Percentiles rank a stretch among this genome's conserved stretches.
Conservation (phyloP, 2,329 filamentous ascomycete genomes). For the Magnaporthiopsis poae region DNA sequence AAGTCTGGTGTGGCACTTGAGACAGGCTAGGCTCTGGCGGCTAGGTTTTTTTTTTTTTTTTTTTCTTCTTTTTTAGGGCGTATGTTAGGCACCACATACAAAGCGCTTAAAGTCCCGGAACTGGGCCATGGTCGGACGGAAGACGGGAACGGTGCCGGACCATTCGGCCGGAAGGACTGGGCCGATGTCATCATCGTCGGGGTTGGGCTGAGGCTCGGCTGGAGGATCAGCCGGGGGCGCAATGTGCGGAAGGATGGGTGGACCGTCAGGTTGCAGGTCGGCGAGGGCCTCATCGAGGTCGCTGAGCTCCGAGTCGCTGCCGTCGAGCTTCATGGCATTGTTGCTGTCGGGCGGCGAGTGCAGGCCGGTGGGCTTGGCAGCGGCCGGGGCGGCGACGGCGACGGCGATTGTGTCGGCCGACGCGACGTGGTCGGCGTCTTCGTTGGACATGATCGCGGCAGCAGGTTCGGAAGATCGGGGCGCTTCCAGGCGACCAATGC, state of each 20-base stretch:
- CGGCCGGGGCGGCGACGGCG: conserved; percentile 16
- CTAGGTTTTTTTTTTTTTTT: too few species aligned
- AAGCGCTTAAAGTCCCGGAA: conserved; percentile 90
- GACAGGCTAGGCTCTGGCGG: neutral
- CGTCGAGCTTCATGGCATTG: conserved; percentile 48
- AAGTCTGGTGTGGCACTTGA: neutral
- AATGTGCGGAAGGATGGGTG: conserved; percentile 12
- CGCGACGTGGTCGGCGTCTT: conserved; percentile 41
- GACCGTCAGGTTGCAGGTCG: conserved; percentile 19
- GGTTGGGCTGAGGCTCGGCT: conserved; percentile 15
- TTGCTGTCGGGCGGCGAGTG: conserved; percentile 58
- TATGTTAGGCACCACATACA: conserved; percentile 33
- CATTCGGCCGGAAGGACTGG: conserved; percentile 79
- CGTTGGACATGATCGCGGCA: conserved; percentile 40
- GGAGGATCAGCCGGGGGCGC: conserved; percentile 8
- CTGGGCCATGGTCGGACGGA: conserved; percentile 89
- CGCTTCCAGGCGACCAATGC: conserved; percentile 18
- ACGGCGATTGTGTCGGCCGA: conserved; percentile 22
- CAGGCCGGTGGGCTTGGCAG: conserved; percentile 37
- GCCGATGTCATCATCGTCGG: conserved; percentile 46
- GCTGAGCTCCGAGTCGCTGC: conserved; percentile 56
- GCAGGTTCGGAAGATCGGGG: conserved; percentile 12
- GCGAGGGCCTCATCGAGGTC: conserved; percentile 49
- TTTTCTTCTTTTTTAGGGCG: too few species aligned
- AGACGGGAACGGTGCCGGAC: conserved; percentile 84